Base-by-base conservation (phyloP, 176 grass and related monocot genomes). In the Bolboschoenus planiculmis region DNA sequence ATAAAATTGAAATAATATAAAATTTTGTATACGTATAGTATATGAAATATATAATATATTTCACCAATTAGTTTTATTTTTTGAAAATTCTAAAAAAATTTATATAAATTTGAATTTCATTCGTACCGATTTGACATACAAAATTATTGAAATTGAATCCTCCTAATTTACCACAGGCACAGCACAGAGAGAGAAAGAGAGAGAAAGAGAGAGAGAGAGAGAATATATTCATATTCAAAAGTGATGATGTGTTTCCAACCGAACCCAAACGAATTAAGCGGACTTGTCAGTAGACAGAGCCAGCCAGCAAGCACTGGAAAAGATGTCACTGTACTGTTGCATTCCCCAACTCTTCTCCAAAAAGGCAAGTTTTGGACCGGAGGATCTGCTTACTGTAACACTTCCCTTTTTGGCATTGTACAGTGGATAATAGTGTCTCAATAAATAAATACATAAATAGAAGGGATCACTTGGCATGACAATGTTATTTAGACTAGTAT, bases 361-460 rank as follows among this genome's bases (percentile, higher is more conserved):
- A 81, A 81, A 81, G 78, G 55, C 10, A 27, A 81, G 79, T 81
- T 81, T 81, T 59, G 79, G 78, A 81, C 79, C 79, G 4, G 16
- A 64, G 56, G 57, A 81, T 81, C 55, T 46, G 4, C 4, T 81
- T 46, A 81, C 56, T 81, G 79, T 81, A 62, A 36, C 36, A 81
- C 23, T 81, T 15, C 30, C 0, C n/a, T 33, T 61, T n/a, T 39
- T 36, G 56, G 36, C 63, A 35, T 81, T 63, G n/a, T 81, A 81
- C 79, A 81, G 3, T 47, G 57, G 79, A 43, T 61, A 81, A 81
- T 62, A 80, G 2, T 61, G 48, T 10, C 26, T 0, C 9, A 0
- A 13, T 0, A 61, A 10, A 11, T 29, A 27, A 27, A 50, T 50
- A 50, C n/a, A n/a, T n/a, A n/a, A n/a, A n/a, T n/a, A n/a, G n/a